phyloP scores from a whole-genome alignment of 169 alveolate species.

The Babesia divergens region DNA sequence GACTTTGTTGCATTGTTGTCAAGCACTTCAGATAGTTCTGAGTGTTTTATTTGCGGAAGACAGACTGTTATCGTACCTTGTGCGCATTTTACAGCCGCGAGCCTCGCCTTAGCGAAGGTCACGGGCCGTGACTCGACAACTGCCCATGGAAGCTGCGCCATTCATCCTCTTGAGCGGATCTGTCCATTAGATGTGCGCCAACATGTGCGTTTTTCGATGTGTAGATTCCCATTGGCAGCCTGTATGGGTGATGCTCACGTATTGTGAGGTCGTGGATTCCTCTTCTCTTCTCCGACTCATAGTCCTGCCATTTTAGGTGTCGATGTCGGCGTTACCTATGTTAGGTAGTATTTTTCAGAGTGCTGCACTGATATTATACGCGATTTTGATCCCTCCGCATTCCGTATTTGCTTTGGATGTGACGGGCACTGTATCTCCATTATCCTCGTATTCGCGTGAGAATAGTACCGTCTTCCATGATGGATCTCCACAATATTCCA shows the following conservation, averaged over 20 bases:
- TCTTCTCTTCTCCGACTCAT: no score
- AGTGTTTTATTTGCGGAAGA: background rate
- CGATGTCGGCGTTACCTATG: no score
- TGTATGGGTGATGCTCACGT: background rate
- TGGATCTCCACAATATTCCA: no score
- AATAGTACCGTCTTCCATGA: no score
- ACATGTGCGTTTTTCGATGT: no score
- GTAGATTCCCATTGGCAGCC: background rate
- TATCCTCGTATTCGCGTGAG: no score
- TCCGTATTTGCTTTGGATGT: no score
- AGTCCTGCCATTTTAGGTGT: no score
- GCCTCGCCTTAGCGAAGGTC: conserved; percentile 39
- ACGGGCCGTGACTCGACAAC: conserved; percentile 47
- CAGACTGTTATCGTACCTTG: conserved; percentile 21
- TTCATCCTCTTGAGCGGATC: conserved; percentile 12
- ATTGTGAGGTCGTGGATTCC: background rate
- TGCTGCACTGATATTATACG: no score
- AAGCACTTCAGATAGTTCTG: conserved; percentile 36
- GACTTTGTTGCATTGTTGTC: conserved; percentile 15
- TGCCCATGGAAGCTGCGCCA: conserved; percentile 67
- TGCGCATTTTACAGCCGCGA: conserved; percentile 40
- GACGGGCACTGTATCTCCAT: no score
- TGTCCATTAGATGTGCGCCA: conserved; percentile 1
- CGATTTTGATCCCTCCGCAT: no score
- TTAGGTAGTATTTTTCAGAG: no score